These are phyloP conservation scores for Casuarina cunninghamiana DNA, from an alignment of 306 rosid species.

Conservation along the genomic window DNA sequence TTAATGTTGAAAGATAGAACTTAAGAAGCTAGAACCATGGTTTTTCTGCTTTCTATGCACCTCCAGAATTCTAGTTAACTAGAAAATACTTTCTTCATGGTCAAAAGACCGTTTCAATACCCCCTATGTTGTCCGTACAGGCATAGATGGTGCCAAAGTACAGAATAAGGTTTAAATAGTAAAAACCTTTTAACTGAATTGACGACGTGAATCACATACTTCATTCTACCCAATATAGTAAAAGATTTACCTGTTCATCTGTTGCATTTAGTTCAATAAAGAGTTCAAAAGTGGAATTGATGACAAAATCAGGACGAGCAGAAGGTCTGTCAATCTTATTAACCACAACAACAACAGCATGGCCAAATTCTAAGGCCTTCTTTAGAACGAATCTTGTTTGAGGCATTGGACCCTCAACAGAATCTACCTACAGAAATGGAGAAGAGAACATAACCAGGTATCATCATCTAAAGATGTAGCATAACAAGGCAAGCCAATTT, in stretches of 20 bases:
- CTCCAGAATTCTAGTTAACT: not conserved
- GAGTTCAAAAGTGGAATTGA: constrained; percentile 95
- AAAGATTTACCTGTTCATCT: constrained; percentile 76
- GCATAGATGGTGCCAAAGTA: constrained; percentile 4
- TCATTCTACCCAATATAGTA: constrained; percentile 21
- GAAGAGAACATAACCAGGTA: constrained; percentile 18
- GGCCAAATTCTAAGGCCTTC: constrained; percentile 97
- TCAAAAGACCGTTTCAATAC: not conserved
- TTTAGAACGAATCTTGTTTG: constrained; percentile 98
- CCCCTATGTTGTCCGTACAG: not conserved
- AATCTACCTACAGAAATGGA: constrained; percentile 75
- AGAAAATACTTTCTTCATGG: constrained; percentile 1
- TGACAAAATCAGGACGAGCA: constrained; percentile 91
- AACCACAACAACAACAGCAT: constrained; percentile 96
- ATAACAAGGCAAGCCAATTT: not conserved
- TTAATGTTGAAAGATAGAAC: constrained; percentile 14
- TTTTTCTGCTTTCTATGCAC: constrained; percentile 8
- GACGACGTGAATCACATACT: not conserved
- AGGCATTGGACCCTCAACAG: constrained; percentile 99
- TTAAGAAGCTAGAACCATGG: not conserved
- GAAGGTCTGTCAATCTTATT: constrained; percentile 95
- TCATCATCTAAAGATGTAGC: constrained; percentile 2
- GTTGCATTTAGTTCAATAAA: constrained; percentile 94
- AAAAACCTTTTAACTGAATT: constrained; percentile 4
- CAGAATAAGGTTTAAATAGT: not conserved